phyloP scores from a whole-genome alignment of 305 asterid species.

The Fraxinus platypoda region DNA sequence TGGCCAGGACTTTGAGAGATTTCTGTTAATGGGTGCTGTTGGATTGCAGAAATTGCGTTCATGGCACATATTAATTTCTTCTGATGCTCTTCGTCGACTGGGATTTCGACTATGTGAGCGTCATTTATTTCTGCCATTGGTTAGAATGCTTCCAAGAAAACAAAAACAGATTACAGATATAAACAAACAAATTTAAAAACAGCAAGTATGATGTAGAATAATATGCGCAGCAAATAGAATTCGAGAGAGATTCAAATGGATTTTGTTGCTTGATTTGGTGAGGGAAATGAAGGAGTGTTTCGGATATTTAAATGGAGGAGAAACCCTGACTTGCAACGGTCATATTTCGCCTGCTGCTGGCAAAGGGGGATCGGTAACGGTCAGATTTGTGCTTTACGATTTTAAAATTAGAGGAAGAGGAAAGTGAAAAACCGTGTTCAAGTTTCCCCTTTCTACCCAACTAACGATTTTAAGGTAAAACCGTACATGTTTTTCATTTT shows the following conservation, averaged over 20 bases:
- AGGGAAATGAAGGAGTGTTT: constrained; percentile 18
- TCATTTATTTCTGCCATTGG: constrained; percentile 62
- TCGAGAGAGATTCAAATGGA: neutral
- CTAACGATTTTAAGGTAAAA: neutral
- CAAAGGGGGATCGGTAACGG: constrained; percentile 39
- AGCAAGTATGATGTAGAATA: neutral
- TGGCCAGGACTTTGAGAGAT: constrained; percentile 92
- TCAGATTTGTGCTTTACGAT: constrained; percentile 26
- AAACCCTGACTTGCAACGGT: constrained; percentile 51
- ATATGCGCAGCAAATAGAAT: constrained; percentile 18
- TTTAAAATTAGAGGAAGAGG: neutral
- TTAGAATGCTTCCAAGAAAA: neutral
- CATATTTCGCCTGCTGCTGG: constrained; percentile 39
- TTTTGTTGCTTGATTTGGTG: constrained; percentile 21
- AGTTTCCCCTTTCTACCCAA: neutral
- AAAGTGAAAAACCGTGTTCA: neutral
- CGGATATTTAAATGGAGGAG: constrained; percentile 50
- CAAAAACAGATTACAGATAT: neutral
- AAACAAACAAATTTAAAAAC: neutral
- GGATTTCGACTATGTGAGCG: constrained; percentile 68
- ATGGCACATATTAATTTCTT: constrained; percentile 36
- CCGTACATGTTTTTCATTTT: neutral
- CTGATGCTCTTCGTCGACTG: constrained; percentile 65
- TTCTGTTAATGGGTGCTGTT: constrained; percentile 81
- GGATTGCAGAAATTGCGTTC: constrained; percentile 39